These are phyloP conservation scores for Raffaelea deltoideospora DNA, from an alignment of 2,329 filamentous ascomycete species.

Conservation along the genomic window DNA sequence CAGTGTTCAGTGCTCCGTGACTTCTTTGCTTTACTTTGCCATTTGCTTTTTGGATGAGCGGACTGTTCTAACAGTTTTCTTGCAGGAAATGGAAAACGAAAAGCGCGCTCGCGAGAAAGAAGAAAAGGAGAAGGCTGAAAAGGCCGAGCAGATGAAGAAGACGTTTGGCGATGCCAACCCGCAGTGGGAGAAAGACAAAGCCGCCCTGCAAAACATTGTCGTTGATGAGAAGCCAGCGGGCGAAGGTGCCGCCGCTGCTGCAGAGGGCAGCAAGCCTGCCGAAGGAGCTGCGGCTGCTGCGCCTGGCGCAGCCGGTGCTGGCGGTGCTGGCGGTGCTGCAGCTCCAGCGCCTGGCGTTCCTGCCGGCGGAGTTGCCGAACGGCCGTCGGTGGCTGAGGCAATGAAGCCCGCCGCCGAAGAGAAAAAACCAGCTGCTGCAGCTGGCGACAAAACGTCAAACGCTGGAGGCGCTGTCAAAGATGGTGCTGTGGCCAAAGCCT, in stretches of 20 bases:
- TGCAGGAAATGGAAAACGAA: conserved; percentile 82
- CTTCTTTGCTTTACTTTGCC: background rate
- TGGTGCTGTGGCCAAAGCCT: conserved; percentile 3
- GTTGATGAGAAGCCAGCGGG: conserved; percentile 30
- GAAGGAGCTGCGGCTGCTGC: conserved; percentile 2
- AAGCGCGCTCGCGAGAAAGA: conserved; percentile 65
- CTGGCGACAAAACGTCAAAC: no score
- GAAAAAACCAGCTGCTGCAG: background rate
- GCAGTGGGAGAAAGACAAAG: conserved; percentile 87
- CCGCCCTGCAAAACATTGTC: conserved; percentile 55
- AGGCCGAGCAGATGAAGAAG: conserved; percentile 63
- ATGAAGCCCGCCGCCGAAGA: no score
- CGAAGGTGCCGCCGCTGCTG: background rate
- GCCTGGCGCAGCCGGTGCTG: background rate
- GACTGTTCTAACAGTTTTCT: background rate
- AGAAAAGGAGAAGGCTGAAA: conserved; percentile 58
- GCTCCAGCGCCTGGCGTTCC: background rate
- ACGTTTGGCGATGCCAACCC: conserved; percentile 60
- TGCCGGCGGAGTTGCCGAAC: no score
- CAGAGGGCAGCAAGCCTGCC: background rate
- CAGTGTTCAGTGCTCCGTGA: background rate
- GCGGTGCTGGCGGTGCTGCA: background rate
- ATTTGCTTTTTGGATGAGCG: background rate
- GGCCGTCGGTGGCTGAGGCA: no score
- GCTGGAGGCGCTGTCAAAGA: background rate